These are phyloP conservation scores for Sphagnum contortum DNA, from an alignment of 225 moss, liverwort and hornwort species.

Conservation along the genomic window DNA sequence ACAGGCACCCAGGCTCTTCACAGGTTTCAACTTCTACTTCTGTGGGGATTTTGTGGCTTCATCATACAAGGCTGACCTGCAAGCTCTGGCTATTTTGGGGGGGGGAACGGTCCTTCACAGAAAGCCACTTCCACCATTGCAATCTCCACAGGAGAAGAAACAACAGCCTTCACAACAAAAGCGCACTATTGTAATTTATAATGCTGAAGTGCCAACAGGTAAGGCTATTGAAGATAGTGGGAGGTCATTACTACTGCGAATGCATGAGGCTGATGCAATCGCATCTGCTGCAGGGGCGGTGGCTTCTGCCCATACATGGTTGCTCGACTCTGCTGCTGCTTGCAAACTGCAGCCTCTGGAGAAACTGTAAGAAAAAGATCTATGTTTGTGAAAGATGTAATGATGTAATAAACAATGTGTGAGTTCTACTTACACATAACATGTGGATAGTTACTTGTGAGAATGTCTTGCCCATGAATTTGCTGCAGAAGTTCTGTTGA, in stretches of 20 bases:
- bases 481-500: too few relatives aligned
- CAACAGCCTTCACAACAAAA: background rate
- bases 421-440: too few relatives aligned
- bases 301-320: constrained; percentile 29
- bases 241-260: background rate
- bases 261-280: constrained; percentile 25
- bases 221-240: background rate
- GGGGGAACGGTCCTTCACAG: constrained; percentile 35
- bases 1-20: constrained; percentile 37
- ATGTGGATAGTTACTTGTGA: too few relatives aligned
- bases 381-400: too few relatives aligned
- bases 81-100: constrained; percentile 20
- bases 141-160: background rate
- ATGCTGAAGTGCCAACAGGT: constrained; percentile 7
- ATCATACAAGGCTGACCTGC: constrained; percentile 28
- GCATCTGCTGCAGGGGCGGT: constrained; percentile 17
- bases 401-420: too few relatives aligned
- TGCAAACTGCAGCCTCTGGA: constrained; percentile 15
- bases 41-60: constrained; percentile 24
- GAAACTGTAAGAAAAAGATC: too few relatives aligned
- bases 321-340: constrained; percentile 36
- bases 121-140: constrained; percentile 20
- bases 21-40: constrained; percentile 36
- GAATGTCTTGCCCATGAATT: too few relatives aligned
- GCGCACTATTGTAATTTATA: constrained; percentile 29